phyloP scores from a whole-genome alignment of 805 yeast species.

The Yamadazyma scolyti region DNA sequence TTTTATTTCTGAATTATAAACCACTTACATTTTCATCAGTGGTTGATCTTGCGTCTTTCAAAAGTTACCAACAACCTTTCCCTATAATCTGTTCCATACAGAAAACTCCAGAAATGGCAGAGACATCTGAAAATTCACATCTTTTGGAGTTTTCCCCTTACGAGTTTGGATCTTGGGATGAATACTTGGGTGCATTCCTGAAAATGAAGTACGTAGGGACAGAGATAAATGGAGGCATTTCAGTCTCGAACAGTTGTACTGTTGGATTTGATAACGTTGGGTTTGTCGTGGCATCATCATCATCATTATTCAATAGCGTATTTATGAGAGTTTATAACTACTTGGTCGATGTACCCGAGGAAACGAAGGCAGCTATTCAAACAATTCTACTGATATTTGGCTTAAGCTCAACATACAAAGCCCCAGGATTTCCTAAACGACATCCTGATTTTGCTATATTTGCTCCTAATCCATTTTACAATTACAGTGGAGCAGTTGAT shows the following conservation, averaged over 20 bases:
- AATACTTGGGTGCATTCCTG: constrained; percentile 41
- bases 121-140: constrained; percentile 34
- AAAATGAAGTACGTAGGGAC: constrained; percentile 55
- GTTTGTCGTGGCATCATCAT: constrained; percentile 60
- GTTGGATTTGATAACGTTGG: constrained; percentile 57
- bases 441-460: constrained; percentile 59
- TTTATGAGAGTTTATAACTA: constrained; percentile 46
- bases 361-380: constrained; percentile 29
- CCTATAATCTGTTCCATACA: constrained; percentile 44
- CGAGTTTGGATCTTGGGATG: constrained; percentile 71
- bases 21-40: constrained; percentile 38
- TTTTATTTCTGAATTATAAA: constrained; percentile 36
- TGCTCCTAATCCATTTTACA: constrained; percentile 61
- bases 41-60: constrained; percentile 29
- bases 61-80: constrained; percentile 40
- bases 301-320: constrained; percentile 57
- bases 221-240: constrained; percentile 38
- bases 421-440: constrained; percentile 8
- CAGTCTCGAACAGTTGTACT: constrained; percentile 38
- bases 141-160: constrained; percentile 59
- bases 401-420: constrained; percentile 13
- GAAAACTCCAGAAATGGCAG: constrained; percentile 24
- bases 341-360: constrained; percentile 27
- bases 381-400: constrained; percentile 44
- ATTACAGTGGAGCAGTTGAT: constrained; percentile 10